Conservation (phyloP, 2,329 filamentous ascomycete genomes). For the Microthyrium microscopicum region DNA sequence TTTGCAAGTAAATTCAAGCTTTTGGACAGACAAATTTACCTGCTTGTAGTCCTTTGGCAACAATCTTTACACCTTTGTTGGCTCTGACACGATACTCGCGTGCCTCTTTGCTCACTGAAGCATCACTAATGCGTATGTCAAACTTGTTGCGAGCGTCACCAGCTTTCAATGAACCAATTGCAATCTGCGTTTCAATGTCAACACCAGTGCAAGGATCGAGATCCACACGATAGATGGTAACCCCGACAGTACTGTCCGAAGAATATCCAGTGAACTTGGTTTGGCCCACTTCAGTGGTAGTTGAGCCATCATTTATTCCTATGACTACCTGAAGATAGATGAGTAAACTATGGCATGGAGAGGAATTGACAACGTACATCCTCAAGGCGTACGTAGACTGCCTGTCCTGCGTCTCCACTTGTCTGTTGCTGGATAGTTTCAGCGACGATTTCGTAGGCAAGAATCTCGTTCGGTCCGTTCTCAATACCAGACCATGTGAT, state of each 20-base stretch:
- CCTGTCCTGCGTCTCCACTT: slow-evolving; percentile 15
- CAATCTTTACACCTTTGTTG: slow-evolving; percentile 18
- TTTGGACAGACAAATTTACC: no score
- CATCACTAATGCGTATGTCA: slow-evolving; percentile 17
- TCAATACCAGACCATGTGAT: slow-evolving; percentile 24
- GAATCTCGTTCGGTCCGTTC: slow-evolving; percentile 17
- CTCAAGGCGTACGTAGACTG: slow-evolving; percentile 26
- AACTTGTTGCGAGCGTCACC: slow-evolving; percentile 24
- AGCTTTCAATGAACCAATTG: slow-evolving; percentile 16
- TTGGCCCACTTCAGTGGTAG: slow-evolving; percentile 1
- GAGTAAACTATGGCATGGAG: slow-evolving; percentile 18
- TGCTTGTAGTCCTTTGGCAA: slow-evolving; percentile 24
- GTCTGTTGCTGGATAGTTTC: slow-evolving; percentile 24
- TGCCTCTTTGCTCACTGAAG: slow-evolving; percentile 19
- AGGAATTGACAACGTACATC: slow-evolving; percentile 26
- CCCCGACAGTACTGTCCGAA: slow-evolving; percentile 19
- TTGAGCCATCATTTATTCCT: slow-evolving; percentile 1
- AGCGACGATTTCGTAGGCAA: slow-evolving; percentile 21
- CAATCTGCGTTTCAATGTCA: slow-evolving; percentile 20
- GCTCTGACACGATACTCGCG: slow-evolving; percentile 25
- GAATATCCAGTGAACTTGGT: slow-evolving; percentile 22
- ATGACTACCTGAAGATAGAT: slow-evolving; percentile 17
- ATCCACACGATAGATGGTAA: slow-evolving; percentile 24
- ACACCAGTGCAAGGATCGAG: slow-evolving; percentile 27
- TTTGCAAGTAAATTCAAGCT: no score